Conservation (phyloP, 2,329 filamentous ascomycete genomes). For the Beauveria rudraprayagi region DNA sequence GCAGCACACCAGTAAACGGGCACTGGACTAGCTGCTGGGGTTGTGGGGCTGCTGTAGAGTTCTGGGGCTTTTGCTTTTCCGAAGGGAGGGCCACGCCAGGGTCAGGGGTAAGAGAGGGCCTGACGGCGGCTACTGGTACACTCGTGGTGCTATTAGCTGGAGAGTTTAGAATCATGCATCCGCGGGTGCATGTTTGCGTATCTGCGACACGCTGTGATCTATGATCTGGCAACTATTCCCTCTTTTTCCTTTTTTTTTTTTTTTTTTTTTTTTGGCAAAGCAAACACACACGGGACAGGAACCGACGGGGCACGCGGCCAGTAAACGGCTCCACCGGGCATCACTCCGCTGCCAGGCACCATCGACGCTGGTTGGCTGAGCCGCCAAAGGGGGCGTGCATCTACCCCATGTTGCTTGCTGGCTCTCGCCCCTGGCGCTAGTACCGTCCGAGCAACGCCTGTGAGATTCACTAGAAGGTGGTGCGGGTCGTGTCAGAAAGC, state of each 20-base stretch:
- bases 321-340: neutral
- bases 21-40: neutral
- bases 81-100: too few species aligned
- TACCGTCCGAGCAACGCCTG: neutral
- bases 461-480: neutral
- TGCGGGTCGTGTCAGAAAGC: neutral
- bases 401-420: constrained; percentile 9
- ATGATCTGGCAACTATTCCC: too few species aligned
- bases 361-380: neutral
- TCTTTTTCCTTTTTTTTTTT: neutral
- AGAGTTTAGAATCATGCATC: neutral
- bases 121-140: neutral
- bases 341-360: neutral
- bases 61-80: neutral
- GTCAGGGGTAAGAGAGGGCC: neutral
- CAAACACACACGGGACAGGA: neutral
- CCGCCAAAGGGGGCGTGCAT: neutral
- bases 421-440: constrained; percentile 11
- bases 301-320: neutral
- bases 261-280: neutral
- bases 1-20: neutral
- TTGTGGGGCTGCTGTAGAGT: neutral
- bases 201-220: neutral
- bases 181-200: neutral
- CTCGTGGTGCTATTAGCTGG: neutral